These are phyloP conservation scores for Chondrostereum purpureum DNA, from an alignment of 1,284 basidiomycete species.

Conservation along the genomic window DNA sequence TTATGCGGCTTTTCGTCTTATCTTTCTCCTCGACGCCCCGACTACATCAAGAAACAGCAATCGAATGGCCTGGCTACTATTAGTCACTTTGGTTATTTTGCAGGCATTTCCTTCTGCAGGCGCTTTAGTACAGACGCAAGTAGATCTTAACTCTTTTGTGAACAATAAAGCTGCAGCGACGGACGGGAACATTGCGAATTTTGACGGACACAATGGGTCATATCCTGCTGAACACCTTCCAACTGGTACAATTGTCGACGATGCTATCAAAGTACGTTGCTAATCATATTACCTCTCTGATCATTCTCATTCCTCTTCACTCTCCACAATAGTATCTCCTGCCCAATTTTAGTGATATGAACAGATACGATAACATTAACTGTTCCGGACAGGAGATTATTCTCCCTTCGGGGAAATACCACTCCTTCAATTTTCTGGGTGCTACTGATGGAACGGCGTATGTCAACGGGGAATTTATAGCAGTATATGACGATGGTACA, in stretches of 20 bases:
- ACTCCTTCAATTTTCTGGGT: constrained; percentile 13
- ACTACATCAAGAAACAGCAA: too few species aligned
- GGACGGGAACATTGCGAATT: constrained; percentile 8
- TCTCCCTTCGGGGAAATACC: constrained; percentile 7
- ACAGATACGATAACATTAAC: constrained; percentile 10
- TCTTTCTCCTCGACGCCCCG: too few species aligned
- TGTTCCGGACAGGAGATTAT: constrained; percentile 9
- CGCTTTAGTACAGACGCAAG: constrained; percentile 6
- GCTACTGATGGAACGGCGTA: constrained; percentile 12
- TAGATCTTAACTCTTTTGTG: constrained; percentile 9
- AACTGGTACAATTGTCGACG: constrained; percentile 9
- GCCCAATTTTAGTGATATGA: constrained; percentile 10
- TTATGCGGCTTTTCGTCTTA: too few species aligned
- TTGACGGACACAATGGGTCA: constrained; percentile 12
- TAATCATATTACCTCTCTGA: too few species aligned
- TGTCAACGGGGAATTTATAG: constrained; percentile 13
- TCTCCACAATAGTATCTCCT: constrained; percentile 7
- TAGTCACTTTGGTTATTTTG: not conserved
- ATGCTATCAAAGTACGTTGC: constrained; percentile 8
- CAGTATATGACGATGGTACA: constrained; percentile 14
- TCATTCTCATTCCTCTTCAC: not conserved
- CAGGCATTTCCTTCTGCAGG: not conserved
- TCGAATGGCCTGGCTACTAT: too few species aligned
- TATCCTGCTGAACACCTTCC: constrained; percentile 13
- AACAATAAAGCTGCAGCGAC: constrained; percentile 13